phyloP scores from a whole-genome alignment of 176 grass and related monocot genomes.

The Pharus latifolius region DNA sequence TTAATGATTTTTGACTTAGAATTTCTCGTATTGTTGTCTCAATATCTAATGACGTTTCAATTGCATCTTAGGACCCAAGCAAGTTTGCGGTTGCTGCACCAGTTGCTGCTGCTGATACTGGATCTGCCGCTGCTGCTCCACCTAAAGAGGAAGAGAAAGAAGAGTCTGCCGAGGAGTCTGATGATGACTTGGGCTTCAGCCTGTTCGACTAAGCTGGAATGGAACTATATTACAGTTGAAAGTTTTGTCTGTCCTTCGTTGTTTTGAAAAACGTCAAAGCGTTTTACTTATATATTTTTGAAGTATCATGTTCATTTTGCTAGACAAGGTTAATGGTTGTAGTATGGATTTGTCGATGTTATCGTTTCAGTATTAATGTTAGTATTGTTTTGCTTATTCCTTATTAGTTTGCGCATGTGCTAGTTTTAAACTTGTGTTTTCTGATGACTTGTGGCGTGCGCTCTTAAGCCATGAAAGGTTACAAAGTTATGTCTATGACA shows the following conservation, averaged over 20 bases:
- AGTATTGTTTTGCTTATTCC: neutral
- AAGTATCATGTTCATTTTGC: neutral
- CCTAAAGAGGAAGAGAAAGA: conserved; percentile 52
- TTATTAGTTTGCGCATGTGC: too few species aligned
- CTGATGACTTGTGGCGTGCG: too few species aligned
- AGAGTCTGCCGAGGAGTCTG: conserved; percentile 45
- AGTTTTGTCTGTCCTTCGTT: conserved; percentile 36
- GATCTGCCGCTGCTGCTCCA: conserved; percentile 8
- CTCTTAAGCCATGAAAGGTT: too few species aligned
- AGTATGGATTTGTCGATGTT: neutral
- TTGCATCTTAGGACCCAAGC: conserved; percentile 47
- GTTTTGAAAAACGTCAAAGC: neutral
- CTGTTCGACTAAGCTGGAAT: conserved; percentile 42
- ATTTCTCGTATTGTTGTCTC: neutral
- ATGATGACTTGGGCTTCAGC: conserved; percentile 66
- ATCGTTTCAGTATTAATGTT: neutral
- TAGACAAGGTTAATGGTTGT: neutral
- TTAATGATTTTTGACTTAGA: neutral
- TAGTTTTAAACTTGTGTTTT: too few species aligned
- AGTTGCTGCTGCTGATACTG: conserved; percentile 20
- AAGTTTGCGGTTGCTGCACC: conserved; percentile 55
- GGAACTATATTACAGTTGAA: neutral
- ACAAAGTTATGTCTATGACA: too few species aligned
- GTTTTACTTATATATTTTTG: neutral
- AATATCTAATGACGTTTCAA: too few species aligned